Conservation (phyloP, 257 asterid genomes). For the Marsdenia floribunda region DNA sequence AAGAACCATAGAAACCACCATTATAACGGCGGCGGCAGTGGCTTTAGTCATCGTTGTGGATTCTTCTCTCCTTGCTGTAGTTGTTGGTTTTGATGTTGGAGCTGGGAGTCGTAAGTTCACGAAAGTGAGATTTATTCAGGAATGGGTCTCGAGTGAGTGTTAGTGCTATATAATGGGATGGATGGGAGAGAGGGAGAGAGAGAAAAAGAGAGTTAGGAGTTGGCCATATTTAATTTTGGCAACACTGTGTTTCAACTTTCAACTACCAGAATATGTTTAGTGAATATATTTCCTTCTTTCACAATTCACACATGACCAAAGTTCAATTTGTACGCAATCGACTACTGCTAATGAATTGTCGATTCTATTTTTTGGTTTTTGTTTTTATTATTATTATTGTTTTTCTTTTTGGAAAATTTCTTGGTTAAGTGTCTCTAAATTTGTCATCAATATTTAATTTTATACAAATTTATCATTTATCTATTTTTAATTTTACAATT, state of each 20-base stretch:
- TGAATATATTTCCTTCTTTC: conserved; percentile 2
- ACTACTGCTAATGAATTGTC: background rate
- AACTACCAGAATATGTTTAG: conserved; percentile 7
- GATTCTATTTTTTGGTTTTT: no score
- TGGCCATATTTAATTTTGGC: conserved; percentile 8
- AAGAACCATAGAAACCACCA: background rate
- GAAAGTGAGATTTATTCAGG: background rate
- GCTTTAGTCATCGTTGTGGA: conserved; percentile 5
- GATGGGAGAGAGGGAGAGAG: no score
- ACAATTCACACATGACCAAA: conserved; percentile 9
- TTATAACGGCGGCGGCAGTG: background rate
- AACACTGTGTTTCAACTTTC: conserved; percentile 10
- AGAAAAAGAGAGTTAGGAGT: background rate
- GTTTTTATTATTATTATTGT: no score
- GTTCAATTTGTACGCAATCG: background rate
- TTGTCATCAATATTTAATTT: no score
- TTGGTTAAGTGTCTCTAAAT: no score
- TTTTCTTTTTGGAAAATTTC: no score
- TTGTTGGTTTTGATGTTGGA: background rate
- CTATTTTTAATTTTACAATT: no score
- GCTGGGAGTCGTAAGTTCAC: background rate
- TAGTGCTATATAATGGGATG: no score
- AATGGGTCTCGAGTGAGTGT: background rate
- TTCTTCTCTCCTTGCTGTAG: background rate
- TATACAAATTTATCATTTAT: no score